phyloP scores from a whole-genome alignment of 2,329 filamentous ascomycete species.

The Aspergillus hortae region DNA sequence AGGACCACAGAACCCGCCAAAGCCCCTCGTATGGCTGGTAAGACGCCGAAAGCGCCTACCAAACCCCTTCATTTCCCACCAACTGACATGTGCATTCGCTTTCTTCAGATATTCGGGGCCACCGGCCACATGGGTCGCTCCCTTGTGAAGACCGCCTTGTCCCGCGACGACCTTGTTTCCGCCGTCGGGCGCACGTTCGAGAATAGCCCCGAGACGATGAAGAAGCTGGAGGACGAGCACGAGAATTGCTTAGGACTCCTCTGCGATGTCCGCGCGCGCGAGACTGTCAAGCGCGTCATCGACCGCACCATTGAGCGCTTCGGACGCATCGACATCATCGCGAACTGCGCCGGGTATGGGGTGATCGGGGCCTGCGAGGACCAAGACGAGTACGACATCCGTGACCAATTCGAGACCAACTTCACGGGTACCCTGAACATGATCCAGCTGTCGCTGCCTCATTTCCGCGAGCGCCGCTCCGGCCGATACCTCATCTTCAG shows the following conservation, averaged over 20 bases:
- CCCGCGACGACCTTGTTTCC: conserved; percentile 76
- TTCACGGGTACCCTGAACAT: conserved; percentile 95
- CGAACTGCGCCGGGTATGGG: conserved; percentile 91
- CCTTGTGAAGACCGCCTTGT: conserved; percentile 75
- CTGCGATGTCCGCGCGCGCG: conserved; percentile 81
- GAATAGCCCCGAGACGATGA: conserved; percentile 69
- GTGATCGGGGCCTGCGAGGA: conserved; percentile 96
- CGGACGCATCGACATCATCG: conserved; percentile 80
- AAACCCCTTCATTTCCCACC: background rate
- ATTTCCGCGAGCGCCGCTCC: conserved; percentile 71
- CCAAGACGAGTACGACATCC: conserved; percentile 90
- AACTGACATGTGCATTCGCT: background rate
- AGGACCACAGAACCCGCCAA: conserved; percentile 62
- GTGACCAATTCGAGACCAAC: conserved; percentile 96
- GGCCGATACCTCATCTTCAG: conserved; percentile 94
- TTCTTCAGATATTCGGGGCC: conserved; percentile 75
- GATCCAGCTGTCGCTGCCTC: conserved; percentile 80
- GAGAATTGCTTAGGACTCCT: conserved; percentile 67
- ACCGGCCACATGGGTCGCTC: conserved; percentile 97
- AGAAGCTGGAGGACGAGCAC: conserved; percentile 61
- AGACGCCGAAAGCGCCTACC: conserved; percentile 29
- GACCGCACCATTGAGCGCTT: conserved; percentile 69
- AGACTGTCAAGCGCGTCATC: conserved; percentile 71
- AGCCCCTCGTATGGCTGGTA: conserved; percentile 86
- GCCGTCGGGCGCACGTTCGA: conserved; percentile 82